Evolutionary conservation across 371 early-diverging fungal genomes (phyloP).

Genomic region (Enterocytospora artemiae): DNA sequence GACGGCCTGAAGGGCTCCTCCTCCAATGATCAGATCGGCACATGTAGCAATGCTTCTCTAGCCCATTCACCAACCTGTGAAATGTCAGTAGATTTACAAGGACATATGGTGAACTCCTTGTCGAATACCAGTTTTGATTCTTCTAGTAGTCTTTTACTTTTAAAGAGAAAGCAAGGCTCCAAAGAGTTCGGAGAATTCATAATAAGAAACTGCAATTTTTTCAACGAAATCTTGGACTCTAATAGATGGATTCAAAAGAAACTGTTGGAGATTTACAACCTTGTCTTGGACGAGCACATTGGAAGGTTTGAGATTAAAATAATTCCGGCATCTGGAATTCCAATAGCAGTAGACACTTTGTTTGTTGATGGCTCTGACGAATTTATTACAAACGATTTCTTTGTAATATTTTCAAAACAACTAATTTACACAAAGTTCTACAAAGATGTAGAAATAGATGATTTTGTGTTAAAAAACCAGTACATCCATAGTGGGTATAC

Average conservation of each 20-base stretch:
- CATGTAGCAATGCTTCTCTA: no score
- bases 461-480: conserved; percentile 11
- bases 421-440: conserved; percentile 19
- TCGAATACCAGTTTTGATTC: no score
- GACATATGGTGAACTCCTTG: no score
- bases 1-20: no score
- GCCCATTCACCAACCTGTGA: no score
- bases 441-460: conserved; percentile 11
- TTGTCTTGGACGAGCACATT: conserved; percentile 24
- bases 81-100: no score
- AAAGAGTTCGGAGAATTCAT: conserved; percentile 34
- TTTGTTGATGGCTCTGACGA: conserved; percentile 3
- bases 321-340: background rate
- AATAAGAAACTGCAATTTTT: conserved; percentile 36
- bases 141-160: no score
- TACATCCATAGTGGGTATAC: conserved; percentile 12
- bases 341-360: background rate
- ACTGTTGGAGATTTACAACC: conserved; percentile 32
- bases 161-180: no score
- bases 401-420: conserved; percentile 27
- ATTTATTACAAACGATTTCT: conserved; percentile 2
- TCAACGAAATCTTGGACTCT: conserved; percentile 31
- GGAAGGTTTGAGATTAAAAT: conserved; percentile 25
- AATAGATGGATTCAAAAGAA: conserved; percentile 6
- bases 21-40: background rate